Conservation (phyloP, 768 basidiomycete genomes). For the Grammothele lineata region DNA sequence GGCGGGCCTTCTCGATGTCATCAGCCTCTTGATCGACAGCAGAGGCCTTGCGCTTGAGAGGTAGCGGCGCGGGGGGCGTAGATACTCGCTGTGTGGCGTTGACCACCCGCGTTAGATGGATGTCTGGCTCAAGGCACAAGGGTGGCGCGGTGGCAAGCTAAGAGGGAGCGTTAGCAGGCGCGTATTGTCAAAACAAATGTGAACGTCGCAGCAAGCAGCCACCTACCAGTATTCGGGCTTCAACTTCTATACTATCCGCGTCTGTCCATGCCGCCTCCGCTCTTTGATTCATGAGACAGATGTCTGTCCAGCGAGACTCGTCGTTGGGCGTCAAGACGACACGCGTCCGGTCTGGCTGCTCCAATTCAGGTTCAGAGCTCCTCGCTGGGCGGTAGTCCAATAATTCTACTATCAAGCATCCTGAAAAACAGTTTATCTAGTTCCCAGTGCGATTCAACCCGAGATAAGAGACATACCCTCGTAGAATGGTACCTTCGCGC, state of each 20-base stretch:
- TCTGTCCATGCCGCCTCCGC: slow-evolving; percentile 62
- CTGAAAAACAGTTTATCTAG: slow-evolving; percentile 31
- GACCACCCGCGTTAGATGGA: slow-evolving; percentile 68
- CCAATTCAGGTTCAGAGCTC: slow-evolving; percentile 51
- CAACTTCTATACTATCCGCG: slow-evolving; percentile 64
- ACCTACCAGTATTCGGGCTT: slow-evolving; percentile 70
- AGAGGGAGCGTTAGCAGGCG: slow-evolving; percentile 5
- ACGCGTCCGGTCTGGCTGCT: slow-evolving; percentile 59
- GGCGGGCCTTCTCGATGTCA: slow-evolving; percentile 68
- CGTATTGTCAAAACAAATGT: neutral
- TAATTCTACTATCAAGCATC: slow-evolving; percentile 83
- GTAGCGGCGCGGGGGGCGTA: slow-evolving; percentile 64
- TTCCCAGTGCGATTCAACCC: neutral
- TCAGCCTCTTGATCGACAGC: slow-evolving; percentile 71
- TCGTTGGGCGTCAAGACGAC: slow-evolving; percentile 74
- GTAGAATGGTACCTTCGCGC: slow-evolving; percentile 72
- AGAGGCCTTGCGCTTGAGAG: slow-evolving; percentile 74
- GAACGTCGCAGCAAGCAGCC: neutral
- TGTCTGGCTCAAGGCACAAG: slow-evolving; percentile 76
- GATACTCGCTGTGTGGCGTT: slow-evolving; percentile 73
- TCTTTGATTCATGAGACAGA: slow-evolving; percentile 64
- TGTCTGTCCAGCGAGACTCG: slow-evolving; percentile 77
- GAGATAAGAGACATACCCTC: slow-evolving; percentile 48
- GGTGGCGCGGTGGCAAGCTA: slow-evolving; percentile 74
- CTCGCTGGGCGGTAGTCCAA: slow-evolving; percentile 67